Percentiles rank a stretch among this genome's conserved stretches.
These are phyloP conservation scores for Rhizophlyctis rosea DNA, from an alignment of 192 early-diverging fungal genomes.

Conservation along the genomic window DNA sequence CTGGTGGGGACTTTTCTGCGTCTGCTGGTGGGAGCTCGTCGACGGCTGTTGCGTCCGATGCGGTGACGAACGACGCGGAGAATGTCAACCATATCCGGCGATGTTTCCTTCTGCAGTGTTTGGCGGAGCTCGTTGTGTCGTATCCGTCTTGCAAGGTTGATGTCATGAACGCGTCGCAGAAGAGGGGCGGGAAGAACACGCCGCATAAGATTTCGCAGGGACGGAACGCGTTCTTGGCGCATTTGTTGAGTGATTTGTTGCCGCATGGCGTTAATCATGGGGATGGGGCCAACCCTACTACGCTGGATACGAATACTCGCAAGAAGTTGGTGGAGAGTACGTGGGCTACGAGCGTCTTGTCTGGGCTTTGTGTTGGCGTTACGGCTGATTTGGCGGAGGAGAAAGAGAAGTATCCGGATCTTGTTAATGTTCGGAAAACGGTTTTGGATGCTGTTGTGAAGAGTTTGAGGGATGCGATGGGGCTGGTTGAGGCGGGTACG, in stretches of 20 bases:
- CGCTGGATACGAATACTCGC: not conserved
- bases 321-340: conserved; percentile 29
- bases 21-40: too few relatives aligned
- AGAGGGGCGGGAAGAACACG: conserved; percentile 40
- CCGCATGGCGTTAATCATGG: conserved; percentile 42
- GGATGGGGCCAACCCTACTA: conserved; percentile 7
- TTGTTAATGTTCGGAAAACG: conserved; percentile 58
- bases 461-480: conserved; percentile 62
- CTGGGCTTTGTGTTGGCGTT: conserved; percentile 36
- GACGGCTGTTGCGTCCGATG: not conserved
- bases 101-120: conserved; percentile 79
- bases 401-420: conserved; percentile 49
- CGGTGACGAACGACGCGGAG: not conserved
- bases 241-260: conserved; percentile 67
- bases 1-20: too few relatives aligned
- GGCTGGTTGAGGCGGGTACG: conserved; percentile 28
- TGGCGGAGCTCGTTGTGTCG: conserved; percentile 83
- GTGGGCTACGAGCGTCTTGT: conserved; percentile 35
- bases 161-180: conserved; percentile 56
- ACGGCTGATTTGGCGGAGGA: conserved; percentile 39
- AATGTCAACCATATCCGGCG: conserved; percentile 42
- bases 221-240: conserved; percentile 51
- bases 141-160: conserved; percentile 79
- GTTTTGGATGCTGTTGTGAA: conserved; percentile 65
- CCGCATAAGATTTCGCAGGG: conserved; percentile 31